Percentiles rank a stretch among this genome's conserved stretches.
Evolutionary conservation across 306 rosid species (phyloP).

Genomic region (Begonia fuchsioides): DNA sequence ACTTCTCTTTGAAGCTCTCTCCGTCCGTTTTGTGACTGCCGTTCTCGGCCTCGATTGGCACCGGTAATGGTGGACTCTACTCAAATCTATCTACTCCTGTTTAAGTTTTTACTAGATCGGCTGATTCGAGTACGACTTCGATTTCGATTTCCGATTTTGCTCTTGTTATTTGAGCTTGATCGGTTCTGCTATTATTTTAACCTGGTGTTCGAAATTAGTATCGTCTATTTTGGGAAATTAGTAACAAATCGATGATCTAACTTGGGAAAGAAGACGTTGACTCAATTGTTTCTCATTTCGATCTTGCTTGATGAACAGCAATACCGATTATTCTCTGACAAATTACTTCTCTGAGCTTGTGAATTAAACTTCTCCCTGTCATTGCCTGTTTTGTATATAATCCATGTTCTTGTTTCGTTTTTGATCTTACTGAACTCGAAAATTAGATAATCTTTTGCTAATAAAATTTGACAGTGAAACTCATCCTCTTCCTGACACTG

Average conservation of each 20-base stretch:
- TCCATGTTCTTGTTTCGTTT: background rate
- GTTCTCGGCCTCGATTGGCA: conserved; percentile 98
- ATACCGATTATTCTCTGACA: too few species aligned
- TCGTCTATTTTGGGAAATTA: background rate
- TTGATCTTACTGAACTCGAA: background rate
- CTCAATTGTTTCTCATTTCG: too few species aligned
- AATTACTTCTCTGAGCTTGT: too few species aligned
- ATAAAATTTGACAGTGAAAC: conserved; percentile 37
- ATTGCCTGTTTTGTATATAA: too few species aligned
- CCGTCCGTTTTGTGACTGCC: conserved; percentile 85
- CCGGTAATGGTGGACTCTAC: conserved; percentile 25
- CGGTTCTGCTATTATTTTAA: background rate
- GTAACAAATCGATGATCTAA: too few species aligned
- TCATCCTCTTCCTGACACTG: conserved; percentile 88
- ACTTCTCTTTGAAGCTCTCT: conserved; percentile 56
- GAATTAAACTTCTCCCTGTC: too few species aligned
- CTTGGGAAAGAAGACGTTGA: too few species aligned
- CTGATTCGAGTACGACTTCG: background rate
- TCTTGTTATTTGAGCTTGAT: background rate
- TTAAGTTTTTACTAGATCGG: background rate
- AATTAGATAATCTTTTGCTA: background rate
- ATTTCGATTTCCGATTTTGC: background rate
- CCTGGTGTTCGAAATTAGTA: background rate
- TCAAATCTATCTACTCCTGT: background rate
- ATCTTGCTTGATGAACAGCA: too few species aligned